phyloP scores from a whole-genome alignment of 208 protist species.

The Trichomonas vaginalis region DNA sequence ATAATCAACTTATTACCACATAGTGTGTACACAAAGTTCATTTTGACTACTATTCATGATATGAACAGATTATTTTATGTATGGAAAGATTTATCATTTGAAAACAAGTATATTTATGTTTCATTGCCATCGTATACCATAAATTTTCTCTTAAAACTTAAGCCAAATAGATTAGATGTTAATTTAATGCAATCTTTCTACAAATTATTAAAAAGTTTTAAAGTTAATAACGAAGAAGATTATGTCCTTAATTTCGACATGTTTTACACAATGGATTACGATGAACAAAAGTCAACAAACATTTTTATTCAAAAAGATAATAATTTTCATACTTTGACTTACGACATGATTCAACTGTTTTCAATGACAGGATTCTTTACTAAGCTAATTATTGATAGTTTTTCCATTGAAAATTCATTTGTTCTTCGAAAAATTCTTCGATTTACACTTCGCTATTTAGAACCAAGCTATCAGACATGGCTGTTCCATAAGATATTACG shows the following conservation, averaged over 20 bases:
- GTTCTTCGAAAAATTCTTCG: not conserved
- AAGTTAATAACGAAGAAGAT: not conserved
- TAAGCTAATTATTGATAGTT: not conserved
- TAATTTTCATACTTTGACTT: not conserved
- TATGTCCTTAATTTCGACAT: not conserved
- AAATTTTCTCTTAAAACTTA: not conserved
- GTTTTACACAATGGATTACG: not conserved
- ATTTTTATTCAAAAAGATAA: not conserved
- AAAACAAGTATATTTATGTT: not conserved
- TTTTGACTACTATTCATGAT: too few relatives aligned
- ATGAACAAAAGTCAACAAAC: not conserved
- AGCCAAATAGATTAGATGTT: not conserved
- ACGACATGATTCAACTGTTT: not conserved
- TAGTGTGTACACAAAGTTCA: too few relatives aligned
- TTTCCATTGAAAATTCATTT: not conserved
- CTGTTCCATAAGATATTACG: not conserved
- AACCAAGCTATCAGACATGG: not conserved
- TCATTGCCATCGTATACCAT: not conserved
- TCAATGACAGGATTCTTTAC: not conserved
- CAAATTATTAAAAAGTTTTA: not conserved
- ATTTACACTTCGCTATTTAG: not conserved
- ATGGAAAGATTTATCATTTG: not conserved
- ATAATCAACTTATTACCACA: too few relatives aligned
- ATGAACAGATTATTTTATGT: too few relatives aligned
- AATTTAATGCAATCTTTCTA: not conserved